These are phyloP conservation scores for Penicillium nucicola DNA, from an alignment of 495 filamentous ascomycete species.

Conservation along the genomic window DNA sequence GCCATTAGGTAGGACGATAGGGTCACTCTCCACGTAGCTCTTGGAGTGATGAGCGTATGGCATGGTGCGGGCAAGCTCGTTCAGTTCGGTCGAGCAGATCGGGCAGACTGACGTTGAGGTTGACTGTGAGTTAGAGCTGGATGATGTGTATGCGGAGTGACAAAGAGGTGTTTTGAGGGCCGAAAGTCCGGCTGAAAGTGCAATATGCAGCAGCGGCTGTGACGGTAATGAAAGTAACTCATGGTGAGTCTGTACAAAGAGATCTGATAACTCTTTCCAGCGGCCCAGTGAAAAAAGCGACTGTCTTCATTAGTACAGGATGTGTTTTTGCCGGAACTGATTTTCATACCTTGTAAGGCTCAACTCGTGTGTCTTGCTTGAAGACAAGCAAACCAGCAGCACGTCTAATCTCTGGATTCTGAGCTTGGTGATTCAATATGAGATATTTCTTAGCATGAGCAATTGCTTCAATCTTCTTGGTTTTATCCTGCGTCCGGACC, in stretches of 20 bases:
- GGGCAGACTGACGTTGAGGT: slow-evolving; percentile 73
- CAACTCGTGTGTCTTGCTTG: slow-evolving; percentile 54
- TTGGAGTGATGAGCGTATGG: slow-evolving; percentile 94
- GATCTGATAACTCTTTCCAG: slow-evolving; percentile 73
- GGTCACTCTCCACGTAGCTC: slow-evolving; percentile 83
- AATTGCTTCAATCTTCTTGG: slow-evolving; percentile 71
- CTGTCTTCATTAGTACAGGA: slow-evolving; percentile 34
- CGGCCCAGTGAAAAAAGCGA: slow-evolving; percentile 68
- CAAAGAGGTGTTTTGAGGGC: slow-evolving; percentile 95
- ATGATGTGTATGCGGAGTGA: slow-evolving; percentile 64
- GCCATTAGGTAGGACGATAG: slow-evolving; percentile 82
- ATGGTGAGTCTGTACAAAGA: slow-evolving; percentile 85
- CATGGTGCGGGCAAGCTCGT: slow-evolving; percentile 80
- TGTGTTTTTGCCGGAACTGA: not conserved
- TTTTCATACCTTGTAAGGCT: slow-evolving; percentile 60
- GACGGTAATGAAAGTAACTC: slow-evolving; percentile 78
- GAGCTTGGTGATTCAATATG: slow-evolving; percentile 59
- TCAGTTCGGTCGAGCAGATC: slow-evolving; percentile 92
- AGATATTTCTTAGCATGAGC: slow-evolving; percentile 79
- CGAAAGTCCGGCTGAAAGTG: slow-evolving; percentile 85
- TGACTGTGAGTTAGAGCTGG: slow-evolving; percentile 57
- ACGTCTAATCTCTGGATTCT: slow-evolving; percentile 63
- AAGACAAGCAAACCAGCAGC: slow-evolving; percentile 81
- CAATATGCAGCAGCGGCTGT: slow-evolving; percentile 84
- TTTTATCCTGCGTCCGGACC: slow-evolving; percentile 57